Base-by-base conservation (phyloP, 208 protist genomes). In the Eutreptiella sp. region DNA sequence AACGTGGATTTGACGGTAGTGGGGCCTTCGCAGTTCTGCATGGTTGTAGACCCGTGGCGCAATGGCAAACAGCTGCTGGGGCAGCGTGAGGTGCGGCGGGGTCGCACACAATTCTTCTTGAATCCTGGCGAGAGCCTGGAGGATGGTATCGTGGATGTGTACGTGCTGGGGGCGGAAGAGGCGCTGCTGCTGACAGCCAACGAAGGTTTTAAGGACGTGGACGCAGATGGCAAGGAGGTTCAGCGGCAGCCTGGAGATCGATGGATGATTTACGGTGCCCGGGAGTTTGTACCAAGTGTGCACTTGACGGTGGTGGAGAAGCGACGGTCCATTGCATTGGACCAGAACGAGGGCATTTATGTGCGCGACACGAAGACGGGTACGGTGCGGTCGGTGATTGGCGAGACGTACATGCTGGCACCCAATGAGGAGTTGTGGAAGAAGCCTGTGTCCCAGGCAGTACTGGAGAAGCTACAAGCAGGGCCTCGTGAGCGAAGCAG, bases 321-420 rank as follows among this genome's bases (percentile, higher is more conserved):
- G 28, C 81, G 92, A 5, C 70, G 61, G 26, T 53, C 85, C 23
- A 92, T 97, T 23, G 63, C 81, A 35, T 72, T 96, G n/a, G 80
- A 90, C 50, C 72, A 84, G 14, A 90, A 94, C 74, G 75, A 93
- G 47, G 94, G 92, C 50, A 94, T 98, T 35, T 98, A 98, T 66
- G 86, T 98, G 9, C 83, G 88, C 70, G 81, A 97, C 73, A 83
- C 61, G 1, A 76, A 58, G 16, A 92, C 89, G 0, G 92, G 92
- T 38, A 68, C 82, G 38, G 89, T 97, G 21, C 71, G 80, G 16
- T 66, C 83, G 14, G 83, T 96, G 19, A 77, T 81, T 39, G 92
- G 90, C 19, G 35, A 81, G 59, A 80, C 88, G 2, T 95, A 96
- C 72, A 88, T 98, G 90, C 81, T 90, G 11, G 80, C 72, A 32